A percentile compares a stretch with the other conserved stretches of the same genome.
Evolutionary conservation across 371 early-diverging fungal genomes (phyloP).

Genomic region (Mortierella sp.): DNA sequence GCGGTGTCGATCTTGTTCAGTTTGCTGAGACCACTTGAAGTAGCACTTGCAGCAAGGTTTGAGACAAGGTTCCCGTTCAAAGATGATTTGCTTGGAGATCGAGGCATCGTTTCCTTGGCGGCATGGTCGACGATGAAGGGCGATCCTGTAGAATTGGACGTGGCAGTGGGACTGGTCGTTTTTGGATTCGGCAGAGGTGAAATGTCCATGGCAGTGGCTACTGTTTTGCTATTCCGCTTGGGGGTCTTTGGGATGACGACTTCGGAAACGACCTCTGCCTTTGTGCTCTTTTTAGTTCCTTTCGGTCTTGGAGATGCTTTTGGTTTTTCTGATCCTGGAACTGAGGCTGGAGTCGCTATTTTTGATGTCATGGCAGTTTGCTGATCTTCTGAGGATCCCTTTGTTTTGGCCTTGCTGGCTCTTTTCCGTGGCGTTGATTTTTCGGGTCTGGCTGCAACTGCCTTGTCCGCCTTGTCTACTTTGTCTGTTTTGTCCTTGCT

Average conservation of each 20-base stretch:
- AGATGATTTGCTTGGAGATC: slow-evolving; percentile 13
- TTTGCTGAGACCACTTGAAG: slow-evolving; percentile 21
- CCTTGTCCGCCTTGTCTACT: neutral
- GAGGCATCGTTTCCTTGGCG: slow-evolving; percentile 10
- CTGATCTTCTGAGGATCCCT: slow-evolving; percentile 9
- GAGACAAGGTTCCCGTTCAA: neutral
- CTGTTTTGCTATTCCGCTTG: neutral
- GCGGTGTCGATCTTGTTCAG: slow-evolving; percentile 44
- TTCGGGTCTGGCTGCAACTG: neutral
- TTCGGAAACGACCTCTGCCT: slow-evolving; percentile 3
- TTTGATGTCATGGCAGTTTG: neutral
- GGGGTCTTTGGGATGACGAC: neutral
- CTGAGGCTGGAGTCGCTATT: neutral
- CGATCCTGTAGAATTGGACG: neutral
- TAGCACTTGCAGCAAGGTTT: neutral
- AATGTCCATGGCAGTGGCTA: neutral
- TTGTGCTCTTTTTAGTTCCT: neutral
- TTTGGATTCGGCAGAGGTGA: too few species aligned
- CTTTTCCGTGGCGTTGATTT: slow-evolving; percentile 22
- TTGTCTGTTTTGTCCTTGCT: too few species aligned
- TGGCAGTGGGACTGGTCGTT: neutral
- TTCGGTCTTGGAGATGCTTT: slow-evolving; percentile 9
- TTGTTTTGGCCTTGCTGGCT: slow-evolving; percentile 8
- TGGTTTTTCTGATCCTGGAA: neutral
- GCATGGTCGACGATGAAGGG: neutral